Conservation (phyloP, 495 filamentous ascomycete genomes). For the Sabuloglossum arenarium region DNA sequence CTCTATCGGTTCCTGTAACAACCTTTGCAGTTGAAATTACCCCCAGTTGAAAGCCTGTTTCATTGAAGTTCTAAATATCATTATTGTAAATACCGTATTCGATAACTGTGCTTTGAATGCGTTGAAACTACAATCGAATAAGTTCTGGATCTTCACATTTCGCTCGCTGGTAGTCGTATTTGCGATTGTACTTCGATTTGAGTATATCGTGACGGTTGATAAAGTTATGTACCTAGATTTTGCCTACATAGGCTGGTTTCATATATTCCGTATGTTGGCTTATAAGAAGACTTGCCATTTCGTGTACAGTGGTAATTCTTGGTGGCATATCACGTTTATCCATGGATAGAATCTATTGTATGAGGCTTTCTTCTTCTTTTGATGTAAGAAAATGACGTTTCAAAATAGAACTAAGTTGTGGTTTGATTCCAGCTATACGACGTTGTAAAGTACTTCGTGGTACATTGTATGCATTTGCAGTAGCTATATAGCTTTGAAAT, state of each 20-base stretch:
- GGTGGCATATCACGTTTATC: constrained; percentile 5
- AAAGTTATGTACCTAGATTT: not conserved
- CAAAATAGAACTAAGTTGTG: constrained; percentile 1
- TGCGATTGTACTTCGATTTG: constrained; percentile 1
- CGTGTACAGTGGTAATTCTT: not conserved
- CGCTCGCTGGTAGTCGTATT: constrained; percentile 5
- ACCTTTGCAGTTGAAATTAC: constrained; percentile 5
- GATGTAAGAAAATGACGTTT: not conserved
- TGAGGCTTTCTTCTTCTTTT: constrained; percentile 3
- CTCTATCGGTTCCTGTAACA: constrained; percentile 1
- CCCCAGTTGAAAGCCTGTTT: constrained; percentile 7
- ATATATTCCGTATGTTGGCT: not conserved
- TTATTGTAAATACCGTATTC: constrained; percentile 6
- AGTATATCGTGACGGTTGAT: constrained; percentile 1
- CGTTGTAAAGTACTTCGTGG: not conserved
- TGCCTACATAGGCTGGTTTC: not conserved
- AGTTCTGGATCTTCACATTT: constrained; percentile 3
- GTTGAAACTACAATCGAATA: constrained; percentile 4
- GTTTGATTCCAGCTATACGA: not conserved
- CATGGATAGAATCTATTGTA: constrained; percentile 2
- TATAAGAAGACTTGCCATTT: not conserved
- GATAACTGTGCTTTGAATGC: not conserved
- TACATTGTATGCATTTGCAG: not conserved
- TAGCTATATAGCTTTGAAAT: not conserved
- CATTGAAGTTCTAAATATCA: constrained; percentile 7